A percentile compares a stretch with the other conserved stretches of the same genome.
Evolutionary conservation across 1,139 yeast genomes (phyloP).

Genomic region (Zygoascus meyerae): DNA sequence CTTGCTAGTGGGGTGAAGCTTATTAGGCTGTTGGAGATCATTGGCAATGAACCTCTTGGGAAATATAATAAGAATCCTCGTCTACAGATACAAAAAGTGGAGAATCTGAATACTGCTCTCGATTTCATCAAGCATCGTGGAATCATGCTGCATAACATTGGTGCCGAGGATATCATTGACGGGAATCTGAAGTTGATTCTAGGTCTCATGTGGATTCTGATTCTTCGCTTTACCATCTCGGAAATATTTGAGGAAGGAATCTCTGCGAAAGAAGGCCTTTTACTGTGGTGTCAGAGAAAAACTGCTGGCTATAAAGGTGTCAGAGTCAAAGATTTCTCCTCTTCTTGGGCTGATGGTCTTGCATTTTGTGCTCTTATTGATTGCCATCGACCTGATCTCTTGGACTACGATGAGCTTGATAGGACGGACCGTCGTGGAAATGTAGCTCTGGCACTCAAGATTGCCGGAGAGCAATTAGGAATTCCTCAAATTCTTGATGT

Average conservation of each 20-base stretch:
- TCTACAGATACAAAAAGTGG: slow-evolving; percentile 54
- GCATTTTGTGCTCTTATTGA: slow-evolving; percentile 45
- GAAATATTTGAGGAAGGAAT: slow-evolving; percentile 41
- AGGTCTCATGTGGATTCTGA: slow-evolving; percentile 61
- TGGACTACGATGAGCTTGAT: slow-evolving; percentile 37
- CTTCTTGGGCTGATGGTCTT: slow-evolving; percentile 44
- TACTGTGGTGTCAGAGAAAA: slow-evolving; percentile 42
- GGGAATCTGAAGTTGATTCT: slow-evolving; percentile 58
- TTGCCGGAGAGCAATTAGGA: slow-evolving; percentile 43
- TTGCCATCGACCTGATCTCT: slow-evolving; percentile 41
- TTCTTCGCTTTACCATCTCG: slow-evolving; percentile 46
- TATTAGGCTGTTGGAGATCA: slow-evolving; percentile 36
- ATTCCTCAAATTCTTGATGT: slow-evolving; percentile 55
- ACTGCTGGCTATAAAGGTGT: slow-evolving; percentile 39
- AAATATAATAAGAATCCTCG: slow-evolving; percentile 41
- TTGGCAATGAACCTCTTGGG: slow-evolving; percentile 38
- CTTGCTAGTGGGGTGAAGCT: slow-evolving; percentile 34
- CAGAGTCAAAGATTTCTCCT: slow-evolving; percentile 37
- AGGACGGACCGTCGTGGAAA: slow-evolving; percentile 30
- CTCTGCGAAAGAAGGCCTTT: slow-evolving; percentile 40
- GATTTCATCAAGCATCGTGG: slow-evolving; percentile 50
- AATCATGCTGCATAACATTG: slow-evolving; percentile 51
- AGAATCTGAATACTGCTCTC: slow-evolving; percentile 53
- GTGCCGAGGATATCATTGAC: slow-evolving; percentile 63
- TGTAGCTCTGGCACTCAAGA: slow-evolving; percentile 35